Percentiles rank a stretch among this genome's conserved stretches.
phyloP scores from a whole-genome alignment of 2,329 filamentous ascomycete genomes.

The Trichoderma atrobrunneum region DNA sequence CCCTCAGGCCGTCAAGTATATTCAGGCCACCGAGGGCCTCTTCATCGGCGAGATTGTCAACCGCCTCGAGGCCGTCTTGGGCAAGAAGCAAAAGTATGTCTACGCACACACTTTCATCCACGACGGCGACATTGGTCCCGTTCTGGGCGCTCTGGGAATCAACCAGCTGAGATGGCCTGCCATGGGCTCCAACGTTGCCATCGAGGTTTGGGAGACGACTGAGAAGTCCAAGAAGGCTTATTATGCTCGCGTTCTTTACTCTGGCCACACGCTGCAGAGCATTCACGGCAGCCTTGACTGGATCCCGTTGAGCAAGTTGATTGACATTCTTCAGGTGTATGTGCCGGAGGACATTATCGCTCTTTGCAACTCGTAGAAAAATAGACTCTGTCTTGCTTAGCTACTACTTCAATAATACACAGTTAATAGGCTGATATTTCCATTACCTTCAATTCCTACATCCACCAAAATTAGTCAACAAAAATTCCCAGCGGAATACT shows the following conservation, averaged over 20 bases:
- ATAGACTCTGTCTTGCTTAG: background rate
- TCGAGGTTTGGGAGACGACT: constrained; percentile 13
- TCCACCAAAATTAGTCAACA: background rate
- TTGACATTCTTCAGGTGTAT: constrained; percentile 6
- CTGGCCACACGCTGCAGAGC: constrained; percentile 5
- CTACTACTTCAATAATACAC: background rate
- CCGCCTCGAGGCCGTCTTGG: background rate
- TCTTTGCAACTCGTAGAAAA: background rate
- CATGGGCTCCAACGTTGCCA: constrained; percentile 8
- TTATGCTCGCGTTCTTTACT: constrained; percentile 10
- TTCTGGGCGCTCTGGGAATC: constrained; percentile 10
- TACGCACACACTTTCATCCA: constrained; percentile 12
- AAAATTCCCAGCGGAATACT: constrained; percentile 6
- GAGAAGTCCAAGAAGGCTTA: background rate
- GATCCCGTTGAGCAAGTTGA: background rate
- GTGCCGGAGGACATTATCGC: constrained; percentile 10
- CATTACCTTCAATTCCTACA: background rate
- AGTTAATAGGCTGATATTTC: background rate
- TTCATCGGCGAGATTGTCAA: constrained; percentile 7
- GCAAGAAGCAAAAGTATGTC: background rate
- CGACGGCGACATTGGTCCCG: background rate
- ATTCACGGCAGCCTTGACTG: constrained; percentile 7
- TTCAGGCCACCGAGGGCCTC: constrained; percentile 3
- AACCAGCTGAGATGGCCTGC: constrained; percentile 13
- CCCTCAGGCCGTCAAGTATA: background rate